Evolutionary conservation across 2,329 filamentous ascomycete genomes (phyloP).

Genomic region (Trichoderma hamatum): DNA sequence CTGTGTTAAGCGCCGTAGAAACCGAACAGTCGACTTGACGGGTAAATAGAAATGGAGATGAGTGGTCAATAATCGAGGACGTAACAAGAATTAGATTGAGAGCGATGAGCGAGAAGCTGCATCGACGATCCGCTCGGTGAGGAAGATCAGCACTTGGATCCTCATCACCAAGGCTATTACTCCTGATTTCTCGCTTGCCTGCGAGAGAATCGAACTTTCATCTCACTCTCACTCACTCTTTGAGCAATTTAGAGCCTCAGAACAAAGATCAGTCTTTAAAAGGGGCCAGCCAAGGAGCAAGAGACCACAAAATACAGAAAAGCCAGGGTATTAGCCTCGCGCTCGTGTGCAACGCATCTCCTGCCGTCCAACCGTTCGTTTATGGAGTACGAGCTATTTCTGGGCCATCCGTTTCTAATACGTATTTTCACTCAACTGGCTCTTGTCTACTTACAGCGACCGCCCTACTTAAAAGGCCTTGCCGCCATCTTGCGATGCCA

Average conservation of each 20-base stretch:
- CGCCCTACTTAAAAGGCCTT: not conserved
- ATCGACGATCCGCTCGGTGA: conserved; percentile 4
- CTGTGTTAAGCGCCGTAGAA: conserved; percentile 7
- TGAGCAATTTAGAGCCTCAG: not conserved
- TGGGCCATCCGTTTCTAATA: not conserved
- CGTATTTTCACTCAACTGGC: not conserved
- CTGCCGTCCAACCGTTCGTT: conserved; percentile 5
- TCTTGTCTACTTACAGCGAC: not conserved
- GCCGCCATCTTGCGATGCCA: not conserved
- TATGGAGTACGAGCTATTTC: not conserved
- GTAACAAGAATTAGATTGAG: not conserved
- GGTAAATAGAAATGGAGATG: conserved; percentile 10
- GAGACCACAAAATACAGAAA: not conserved
- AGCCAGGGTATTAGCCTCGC: not conserved
- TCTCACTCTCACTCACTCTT: not conserved
- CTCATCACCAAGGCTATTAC: conserved; percentile 4
- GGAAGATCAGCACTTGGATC: not conserved
- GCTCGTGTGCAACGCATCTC: not conserved
- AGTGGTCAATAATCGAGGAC: not conserved
- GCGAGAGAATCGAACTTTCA: not conserved
- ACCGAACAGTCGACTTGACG: not conserved
- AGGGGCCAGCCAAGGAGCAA: not conserved
- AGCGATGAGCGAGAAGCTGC: not conserved
- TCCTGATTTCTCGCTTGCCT: not conserved
- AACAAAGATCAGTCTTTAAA: not conserved